Percentiles rank a stretch among this genome's conserved stretches.
phyloP scores from a whole-genome alignment of 2,329 filamentous ascomycete genomes.

The Pseudophaeomoniella oleicola region DNA sequence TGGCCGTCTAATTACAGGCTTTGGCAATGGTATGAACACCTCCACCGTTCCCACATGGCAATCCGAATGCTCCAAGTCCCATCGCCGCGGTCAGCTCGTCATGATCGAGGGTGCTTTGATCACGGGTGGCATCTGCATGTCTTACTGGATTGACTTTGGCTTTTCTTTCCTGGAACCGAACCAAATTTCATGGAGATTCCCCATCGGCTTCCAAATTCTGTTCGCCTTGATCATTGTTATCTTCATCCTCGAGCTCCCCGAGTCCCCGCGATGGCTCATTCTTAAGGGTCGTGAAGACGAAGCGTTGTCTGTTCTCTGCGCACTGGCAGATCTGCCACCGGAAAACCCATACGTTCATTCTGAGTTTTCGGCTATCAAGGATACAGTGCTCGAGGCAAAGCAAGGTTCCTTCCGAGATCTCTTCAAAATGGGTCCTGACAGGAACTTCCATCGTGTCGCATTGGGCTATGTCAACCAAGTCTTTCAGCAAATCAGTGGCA shows the following conservation, averaged over 20 bases:
- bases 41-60: slow-evolving; percentile 39
- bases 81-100: slow-evolving; percentile 35
- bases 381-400: slow-evolving; percentile 35
- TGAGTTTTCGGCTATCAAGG: slow-evolving; percentile 38
- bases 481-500: slow-evolving; percentile 35
- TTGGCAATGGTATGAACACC: slow-evolving; percentile 38
- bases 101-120: slow-evolving; percentile 40
- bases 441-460: slow-evolving; percentile 40
- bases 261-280: slow-evolving; percentile 45
- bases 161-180: slow-evolving; percentile 37
- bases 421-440: slow-evolving; percentile 43
- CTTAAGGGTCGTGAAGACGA: slow-evolving; percentile 40
- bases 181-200: slow-evolving; percentile 38
- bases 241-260: slow-evolving; percentile 36
- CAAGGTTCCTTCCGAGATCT: slow-evolving; percentile 40
- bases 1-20: slow-evolving; percentile 35
- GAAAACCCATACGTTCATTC: slow-evolving; percentile 29
- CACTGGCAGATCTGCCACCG: slow-evolving; percentile 30
- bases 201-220: slow-evolving; percentile 42
- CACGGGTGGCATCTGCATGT: slow-evolving; percentile 34
- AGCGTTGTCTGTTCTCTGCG: slow-evolving; percentile 30
- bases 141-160: slow-evolving; percentile 37
- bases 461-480: slow-evolving; percentile 44
- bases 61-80: slow-evolving; percentile 31
- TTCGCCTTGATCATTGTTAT: slow-evolving; percentile 37